These are phyloP conservation scores for Cyclotella baltica DNA, from an alignment of 108 stramenopile genomes.

Conservation along the genomic window DNA sequence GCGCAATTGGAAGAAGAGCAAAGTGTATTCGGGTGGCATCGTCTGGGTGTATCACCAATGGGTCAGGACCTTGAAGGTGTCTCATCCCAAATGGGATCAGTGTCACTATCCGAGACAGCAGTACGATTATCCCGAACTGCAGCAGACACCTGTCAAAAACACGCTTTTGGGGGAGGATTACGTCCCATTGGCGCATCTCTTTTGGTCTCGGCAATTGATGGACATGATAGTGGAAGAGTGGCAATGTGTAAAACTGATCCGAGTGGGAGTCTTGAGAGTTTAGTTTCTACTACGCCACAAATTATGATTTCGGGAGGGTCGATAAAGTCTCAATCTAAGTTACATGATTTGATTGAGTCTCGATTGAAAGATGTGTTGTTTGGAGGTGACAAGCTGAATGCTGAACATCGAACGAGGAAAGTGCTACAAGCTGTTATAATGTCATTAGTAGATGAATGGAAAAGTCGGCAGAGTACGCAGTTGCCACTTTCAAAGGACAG, in stretches of 20 bases:
- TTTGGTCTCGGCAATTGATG: conserved; percentile 58
- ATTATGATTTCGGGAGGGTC: conserved; percentile 49
- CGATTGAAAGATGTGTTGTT: conserved; percentile 19
- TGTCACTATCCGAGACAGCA: conserved; percentile 37
- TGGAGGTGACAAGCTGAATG: background rate
- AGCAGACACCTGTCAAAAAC: conserved; percentile 72
- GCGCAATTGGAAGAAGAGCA: conserved; percentile 49
- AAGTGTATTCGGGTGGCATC: conserved; percentile 53
- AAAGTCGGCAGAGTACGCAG: conserved; percentile 9
- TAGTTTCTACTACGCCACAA: conserved; percentile 27
- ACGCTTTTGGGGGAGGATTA: conserved; percentile 82
- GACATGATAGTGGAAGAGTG: conserved; percentile 15
- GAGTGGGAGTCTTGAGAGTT: conserved; percentile 36
- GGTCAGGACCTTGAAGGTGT: conserved; percentile 17
- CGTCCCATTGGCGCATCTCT: conserved; percentile 78
- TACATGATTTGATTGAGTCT: conserved; percentile 17
- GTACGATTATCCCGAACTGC: conserved; percentile 44
- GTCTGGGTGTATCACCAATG: conserved; percentile 34
- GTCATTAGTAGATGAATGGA: conserved; percentile 29
- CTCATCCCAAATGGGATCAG: conserved; percentile 8
- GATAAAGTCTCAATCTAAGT: conserved; percentile 15
- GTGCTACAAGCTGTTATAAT: background rate
- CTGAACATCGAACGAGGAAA: background rate
- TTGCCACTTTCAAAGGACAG: too few species aligned
- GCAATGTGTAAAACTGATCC: conserved; percentile 55